Conservation (phyloP, 768 basidiomycete genomes). For the Phaffia australis region DNA sequence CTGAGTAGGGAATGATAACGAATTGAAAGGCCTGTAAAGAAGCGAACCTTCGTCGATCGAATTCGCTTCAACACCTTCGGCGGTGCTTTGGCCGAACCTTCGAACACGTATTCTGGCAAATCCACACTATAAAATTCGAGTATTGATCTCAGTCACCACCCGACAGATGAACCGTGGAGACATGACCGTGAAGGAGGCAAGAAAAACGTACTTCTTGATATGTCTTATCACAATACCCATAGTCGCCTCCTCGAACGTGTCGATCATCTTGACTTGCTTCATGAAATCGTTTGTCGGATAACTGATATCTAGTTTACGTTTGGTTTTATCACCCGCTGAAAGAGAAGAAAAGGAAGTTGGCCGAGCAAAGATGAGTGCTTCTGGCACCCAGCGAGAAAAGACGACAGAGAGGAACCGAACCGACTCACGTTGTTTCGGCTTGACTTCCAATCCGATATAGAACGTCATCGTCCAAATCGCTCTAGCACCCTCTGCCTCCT, state of each 20-base stretch:
- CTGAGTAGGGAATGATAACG: too few relatives aligned
- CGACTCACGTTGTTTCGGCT: slow-evolving; percentile 72
- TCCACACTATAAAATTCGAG: slow-evolving; percentile 4
- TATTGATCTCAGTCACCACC: too few relatives aligned
- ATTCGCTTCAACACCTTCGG: slow-evolving; percentile 25
- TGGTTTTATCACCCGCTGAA: slow-evolving; percentile 62
- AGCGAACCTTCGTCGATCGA: slow-evolving; percentile 18
- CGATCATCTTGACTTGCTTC: slow-evolving; percentile 89
- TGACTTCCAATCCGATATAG: slow-evolving; percentile 87
- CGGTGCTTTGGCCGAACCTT: slow-evolving; percentile 12
- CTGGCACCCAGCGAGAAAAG: neutral
- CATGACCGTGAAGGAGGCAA: too few relatives aligned
- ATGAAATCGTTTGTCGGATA: slow-evolving; percentile 94
- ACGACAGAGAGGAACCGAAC: neutral
- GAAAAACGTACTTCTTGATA: slow-evolving; percentile 61
- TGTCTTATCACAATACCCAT: slow-evolving; percentile 94
- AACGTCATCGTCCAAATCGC: slow-evolving; percentile 93
- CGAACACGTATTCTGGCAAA: slow-evolving; percentile 24
- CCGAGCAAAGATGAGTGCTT: neutral
- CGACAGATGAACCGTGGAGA: too few relatives aligned
- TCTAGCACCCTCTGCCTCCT: slow-evolving; percentile 54
- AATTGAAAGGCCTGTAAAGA: neutral
- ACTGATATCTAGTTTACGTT: slow-evolving; percentile 83
- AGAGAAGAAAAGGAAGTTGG: neutral
- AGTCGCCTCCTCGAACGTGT: slow-evolving; percentile 75